Evolutionary conservation across 495 filamentous ascomycete genomes (phyloP).

Genomic region (Chaetomidium leptoderma): DNA sequence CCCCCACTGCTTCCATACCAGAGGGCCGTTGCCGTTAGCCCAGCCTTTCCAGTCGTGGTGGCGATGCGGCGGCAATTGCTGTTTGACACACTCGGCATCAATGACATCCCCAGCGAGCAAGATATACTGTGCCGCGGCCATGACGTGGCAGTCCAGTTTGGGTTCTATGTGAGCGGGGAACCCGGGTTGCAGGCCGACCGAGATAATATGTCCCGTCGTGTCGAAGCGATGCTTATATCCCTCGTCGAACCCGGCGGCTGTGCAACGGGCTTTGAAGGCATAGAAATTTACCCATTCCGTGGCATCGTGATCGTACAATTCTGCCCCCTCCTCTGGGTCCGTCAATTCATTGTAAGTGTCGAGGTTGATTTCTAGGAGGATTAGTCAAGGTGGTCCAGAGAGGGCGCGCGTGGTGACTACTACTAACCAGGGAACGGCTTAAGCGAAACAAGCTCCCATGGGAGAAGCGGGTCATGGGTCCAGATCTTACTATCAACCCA

Average conservation of each 20-base stretch:
- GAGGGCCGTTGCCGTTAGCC: not conserved
- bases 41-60: not conserved
- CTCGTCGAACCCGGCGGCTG: not conserved
- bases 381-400: too few relatives aligned
- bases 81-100: not conserved
- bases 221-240: not conserved
- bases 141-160: not conserved
- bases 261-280: not conserved
- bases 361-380: not conserved
- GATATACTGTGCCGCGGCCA: not conserved
- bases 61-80: not conserved
- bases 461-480: not conserved
- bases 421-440: not conserved
- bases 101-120: not conserved
- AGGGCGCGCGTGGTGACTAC: too few relatives aligned
- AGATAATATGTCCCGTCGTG: not conserved
- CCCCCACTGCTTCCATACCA: not conserved
- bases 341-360: not conserved
- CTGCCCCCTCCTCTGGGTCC: not conserved
- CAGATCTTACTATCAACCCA: slow-evolving; percentile 3
- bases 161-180: not conserved
- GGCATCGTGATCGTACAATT: not conserved
- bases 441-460: not conserved
- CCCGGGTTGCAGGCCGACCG: not conserved
- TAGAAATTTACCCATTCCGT: not conserved